Evolutionary conservation across 139 green algal genomes (phyloP).

Genomic region (Asterochloris erici): DNA sequence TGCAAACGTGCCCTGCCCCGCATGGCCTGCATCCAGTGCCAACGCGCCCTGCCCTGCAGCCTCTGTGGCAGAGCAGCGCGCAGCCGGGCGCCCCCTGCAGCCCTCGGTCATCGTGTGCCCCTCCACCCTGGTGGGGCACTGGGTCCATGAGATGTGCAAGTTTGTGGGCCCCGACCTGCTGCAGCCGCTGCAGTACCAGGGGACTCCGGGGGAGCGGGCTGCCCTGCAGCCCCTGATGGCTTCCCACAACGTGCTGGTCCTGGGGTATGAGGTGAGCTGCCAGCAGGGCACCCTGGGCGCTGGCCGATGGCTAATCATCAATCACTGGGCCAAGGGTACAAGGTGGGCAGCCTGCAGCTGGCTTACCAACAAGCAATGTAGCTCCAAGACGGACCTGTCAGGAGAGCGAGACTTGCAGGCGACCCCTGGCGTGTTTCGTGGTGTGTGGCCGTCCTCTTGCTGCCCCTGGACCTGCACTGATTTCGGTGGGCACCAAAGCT

Average conservation of each 20-base stretch:
- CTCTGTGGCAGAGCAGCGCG: conserved; percentile 10
- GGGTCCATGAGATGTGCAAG: conserved; percentile 81
- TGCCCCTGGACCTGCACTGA: no score
- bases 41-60: neutral
- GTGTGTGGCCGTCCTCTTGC: no score
- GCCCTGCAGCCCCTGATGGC: conserved; percentile 24
- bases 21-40: neutral
- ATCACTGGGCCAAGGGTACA: no score
- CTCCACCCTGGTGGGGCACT: conserved; percentile 91
- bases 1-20: neutral
- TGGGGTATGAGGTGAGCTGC: conserved; percentile 74
- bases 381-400: no score
- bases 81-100: conserved; percentile 18
- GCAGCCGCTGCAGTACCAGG: conserved; percentile 63
- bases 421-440: no score
- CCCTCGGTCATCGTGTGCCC: conserved; percentile 90
- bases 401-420: no score
- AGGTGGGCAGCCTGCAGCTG: no score
- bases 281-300: no score
- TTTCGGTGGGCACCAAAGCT: no score
- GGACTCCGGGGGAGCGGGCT: conserved; percentile 44
- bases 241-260: conserved; percentile 69
- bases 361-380: no score
- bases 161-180: conserved; percentile 63
- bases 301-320: no score